Conservation (phyloP, 2,329 filamentous ascomycete species). For the Furcasterigmium sp. region DNA sequence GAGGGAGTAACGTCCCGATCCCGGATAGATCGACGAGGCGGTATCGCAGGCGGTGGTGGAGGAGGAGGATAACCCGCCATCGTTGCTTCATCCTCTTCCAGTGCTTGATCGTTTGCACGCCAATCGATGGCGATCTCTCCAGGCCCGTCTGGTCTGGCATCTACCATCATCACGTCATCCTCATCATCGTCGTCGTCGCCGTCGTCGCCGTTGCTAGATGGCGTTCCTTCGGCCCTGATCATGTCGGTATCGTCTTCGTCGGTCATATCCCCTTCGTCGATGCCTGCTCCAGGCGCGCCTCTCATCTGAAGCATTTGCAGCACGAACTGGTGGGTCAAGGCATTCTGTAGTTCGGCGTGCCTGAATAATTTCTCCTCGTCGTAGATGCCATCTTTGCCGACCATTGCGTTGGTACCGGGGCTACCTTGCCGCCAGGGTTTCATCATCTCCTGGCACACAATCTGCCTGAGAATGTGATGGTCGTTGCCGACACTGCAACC, state of each 20-base stretch:
- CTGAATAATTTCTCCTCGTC: slow-evolving; percentile 67
- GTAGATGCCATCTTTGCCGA: slow-evolving; percentile 74
- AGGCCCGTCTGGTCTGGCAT: slow-evolving; percentile 37
- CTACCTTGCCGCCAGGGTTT: slow-evolving; percentile 85
- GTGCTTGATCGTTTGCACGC: slow-evolving; percentile 55
- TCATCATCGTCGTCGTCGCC: slow-evolving; percentile 41
- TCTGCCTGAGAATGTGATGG: slow-evolving; percentile 69
- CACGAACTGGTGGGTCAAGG: slow-evolving; percentile 29
- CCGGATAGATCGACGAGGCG: slow-evolving; percentile 27
- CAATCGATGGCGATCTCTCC: slow-evolving; percentile 44
- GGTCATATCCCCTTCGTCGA: slow-evolving; percentile 26
- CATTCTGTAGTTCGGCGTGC: slow-evolving; percentile 24
- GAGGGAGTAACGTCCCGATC: slow-evolving; percentile 63
- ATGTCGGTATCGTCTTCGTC: slow-evolving; percentile 21
- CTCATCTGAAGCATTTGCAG: slow-evolving; percentile 24
- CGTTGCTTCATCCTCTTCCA: slow-evolving; percentile 73
- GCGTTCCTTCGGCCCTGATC: slow-evolving; percentile 12
- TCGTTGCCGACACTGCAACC: slow-evolving; percentile 83
- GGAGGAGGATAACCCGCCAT: slow-evolving; percentile 68
- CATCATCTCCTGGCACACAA: slow-evolving; percentile 88
- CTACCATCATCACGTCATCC: slow-evolving; percentile 55
- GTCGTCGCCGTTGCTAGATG: slow-evolving; percentile 18
- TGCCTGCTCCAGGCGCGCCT: slow-evolving; percentile 14
- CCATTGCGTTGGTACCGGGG: slow-evolving; percentile 69
- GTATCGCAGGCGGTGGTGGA: slow-evolving; percentile 50